These are phyloP conservation scores for Collybia nuda DNA, from an alignment of 768 basidiomycete genomes.

Conservation along the genomic window DNA sequence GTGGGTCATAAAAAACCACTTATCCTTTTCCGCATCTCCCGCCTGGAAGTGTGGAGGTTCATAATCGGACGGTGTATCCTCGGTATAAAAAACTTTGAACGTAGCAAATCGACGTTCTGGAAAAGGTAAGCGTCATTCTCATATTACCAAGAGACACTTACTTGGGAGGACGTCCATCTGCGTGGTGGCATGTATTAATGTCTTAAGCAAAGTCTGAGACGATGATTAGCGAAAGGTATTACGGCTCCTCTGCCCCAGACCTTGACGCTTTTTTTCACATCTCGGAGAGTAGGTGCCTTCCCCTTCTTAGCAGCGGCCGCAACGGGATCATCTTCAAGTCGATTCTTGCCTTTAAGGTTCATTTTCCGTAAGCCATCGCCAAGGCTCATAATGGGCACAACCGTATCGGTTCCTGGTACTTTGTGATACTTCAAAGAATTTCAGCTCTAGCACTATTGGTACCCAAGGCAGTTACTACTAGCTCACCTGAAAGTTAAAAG, in stretches of 20 bases:
- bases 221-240: neutral
- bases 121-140: neutral
- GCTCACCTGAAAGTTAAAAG: constrained; percentile 78
- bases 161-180: constrained; percentile 81
- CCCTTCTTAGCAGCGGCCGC: constrained; percentile 59
- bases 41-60: constrained; percentile 80
- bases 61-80: constrained; percentile 77
- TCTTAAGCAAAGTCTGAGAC: constrained; percentile 69
- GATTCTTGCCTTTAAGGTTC: constrained; percentile 34
- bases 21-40: constrained; percentile 71
- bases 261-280: constrained; percentile 83
- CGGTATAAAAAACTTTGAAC: constrained; percentile 85
- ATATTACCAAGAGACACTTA: constrained; percentile 30
- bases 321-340: constrained; percentile 50
- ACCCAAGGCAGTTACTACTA: neutral
- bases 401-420: constrained; percentile 55
- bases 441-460: neutral
- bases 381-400: constrained; percentile 74
- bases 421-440: constrained; percentile 56
- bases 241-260: constrained; percentile 36
- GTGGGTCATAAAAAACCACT: constrained; percentile 83
- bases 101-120: constrained; percentile 82
- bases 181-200: constrained; percentile 73
- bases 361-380: constrained; percentile 57
- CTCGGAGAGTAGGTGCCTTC: constrained; percentile 67